A percentile compares a stretch with the other conserved stretches of the same genome.
phyloP scores from a whole-genome alignment of 129 eudicot genomes.

The Tanacetum coccineum region DNA sequence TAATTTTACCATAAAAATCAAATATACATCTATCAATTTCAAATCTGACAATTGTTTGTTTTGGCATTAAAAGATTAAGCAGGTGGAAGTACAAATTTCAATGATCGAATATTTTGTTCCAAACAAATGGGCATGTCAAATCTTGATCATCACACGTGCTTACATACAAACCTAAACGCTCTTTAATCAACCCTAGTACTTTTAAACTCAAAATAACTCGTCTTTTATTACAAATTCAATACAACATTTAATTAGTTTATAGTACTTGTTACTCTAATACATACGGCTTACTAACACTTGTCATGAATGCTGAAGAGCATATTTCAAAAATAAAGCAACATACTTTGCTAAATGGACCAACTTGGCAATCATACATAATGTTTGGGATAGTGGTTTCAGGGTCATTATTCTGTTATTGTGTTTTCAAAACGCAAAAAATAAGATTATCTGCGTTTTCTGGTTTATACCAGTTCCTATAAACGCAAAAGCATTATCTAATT shows the following conservation, averaged over 20 bases:
- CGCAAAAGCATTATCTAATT: too few relatives aligned
- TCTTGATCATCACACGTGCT: background rate
- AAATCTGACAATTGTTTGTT: too few relatives aligned
- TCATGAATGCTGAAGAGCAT: background rate
- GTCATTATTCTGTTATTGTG: too few relatives aligned
- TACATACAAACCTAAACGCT: background rate
- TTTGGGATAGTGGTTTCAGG: too few relatives aligned
- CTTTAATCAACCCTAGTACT: constrained; percentile 3
- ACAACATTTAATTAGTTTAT: background rate
- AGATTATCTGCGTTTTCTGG: too few relatives aligned
- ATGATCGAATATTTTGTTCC: background rate
- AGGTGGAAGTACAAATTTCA: background rate
- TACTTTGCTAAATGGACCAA: too few relatives aligned
- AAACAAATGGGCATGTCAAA: background rate
- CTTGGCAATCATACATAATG: too few relatives aligned
- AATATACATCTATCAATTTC: background rate
- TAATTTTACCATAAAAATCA: too few relatives aligned
- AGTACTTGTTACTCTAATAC: background rate
- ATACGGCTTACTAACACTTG: background rate
- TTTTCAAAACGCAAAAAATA: background rate
- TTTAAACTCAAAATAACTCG: background rate
- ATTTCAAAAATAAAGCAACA: too few relatives aligned
- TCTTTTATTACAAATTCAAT: background rate
- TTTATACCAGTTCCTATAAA: too few relatives aligned
- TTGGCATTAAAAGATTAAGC: too few relatives aligned